phyloP scores from a whole-genome alignment of 2,329 filamentous ascomycete species.

The Cercospora sp. region DNA sequence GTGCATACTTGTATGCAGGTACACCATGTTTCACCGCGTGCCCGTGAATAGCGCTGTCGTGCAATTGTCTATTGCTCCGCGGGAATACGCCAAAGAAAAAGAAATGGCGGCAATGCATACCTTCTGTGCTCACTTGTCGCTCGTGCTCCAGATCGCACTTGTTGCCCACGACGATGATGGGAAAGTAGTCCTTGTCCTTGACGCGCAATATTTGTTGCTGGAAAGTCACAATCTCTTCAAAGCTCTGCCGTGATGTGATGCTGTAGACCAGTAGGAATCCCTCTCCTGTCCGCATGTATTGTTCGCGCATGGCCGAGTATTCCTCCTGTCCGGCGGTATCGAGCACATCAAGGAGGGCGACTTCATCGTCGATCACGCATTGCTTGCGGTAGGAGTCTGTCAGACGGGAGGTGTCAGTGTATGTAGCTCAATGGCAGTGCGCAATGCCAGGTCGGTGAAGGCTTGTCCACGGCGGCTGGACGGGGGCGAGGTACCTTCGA shows the following conservation, averaged over 20 bases:
- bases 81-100: not conserved
- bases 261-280: slow-evolving; percentile 97
- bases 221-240: slow-evolving; percentile 98
- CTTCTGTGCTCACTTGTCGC: slow-evolving; percentile 86
- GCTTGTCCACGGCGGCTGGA: not conserved
- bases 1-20: slow-evolving; percentile 9
- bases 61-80: not conserved
- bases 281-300: slow-evolving; percentile 99
- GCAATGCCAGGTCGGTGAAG: not conserved
- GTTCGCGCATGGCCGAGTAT: slow-evolving; percentile 98
- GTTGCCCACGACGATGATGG: slow-evolving; percentile 98
- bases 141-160: slow-evolving; percentile 97
- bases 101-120: slow-evolving; percentile 48
- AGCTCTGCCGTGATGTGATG: slow-evolving; percentile 94
- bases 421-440: not conserved
- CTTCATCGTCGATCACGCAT: slow-evolving; percentile 97
- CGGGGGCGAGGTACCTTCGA: slow-evolving; percentile 71
- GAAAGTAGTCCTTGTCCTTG: slow-evolving; percentile 99
- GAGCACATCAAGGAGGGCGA: slow-evolving; percentile 93
- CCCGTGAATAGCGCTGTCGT: slow-evolving; percentile 18
- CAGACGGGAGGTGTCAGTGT: slow-evolving; percentile 29
- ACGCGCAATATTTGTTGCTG: slow-evolving; percentile 98
- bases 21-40: slow-evolving; percentile 3
- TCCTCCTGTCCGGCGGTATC: slow-evolving; percentile 98
- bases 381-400: slow-evolving; percentile 99